Conservation (phyloP, 306 rosid genomes). For the Rosa rugosa region DNA sequence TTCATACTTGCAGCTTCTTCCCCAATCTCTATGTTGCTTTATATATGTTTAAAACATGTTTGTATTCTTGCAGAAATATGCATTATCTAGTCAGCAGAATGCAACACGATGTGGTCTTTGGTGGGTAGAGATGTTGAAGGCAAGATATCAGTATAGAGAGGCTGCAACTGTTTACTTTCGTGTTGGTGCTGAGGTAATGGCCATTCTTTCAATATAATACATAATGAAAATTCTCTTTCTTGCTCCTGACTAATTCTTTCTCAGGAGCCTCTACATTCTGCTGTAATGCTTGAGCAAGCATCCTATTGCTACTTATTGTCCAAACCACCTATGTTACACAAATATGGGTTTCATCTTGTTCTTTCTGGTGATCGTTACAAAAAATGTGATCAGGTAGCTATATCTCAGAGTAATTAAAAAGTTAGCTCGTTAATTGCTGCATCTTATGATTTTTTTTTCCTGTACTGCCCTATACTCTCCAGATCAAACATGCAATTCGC, state of each 20-base stretch:
- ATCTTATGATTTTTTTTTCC: conserved; percentile 9
- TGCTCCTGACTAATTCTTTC: conserved; percentile 33
- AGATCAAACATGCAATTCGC: conserved; percentile 96
- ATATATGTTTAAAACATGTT: neutral
- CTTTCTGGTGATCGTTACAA: conserved; percentile 98
- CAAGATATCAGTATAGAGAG: conserved; percentile 76
- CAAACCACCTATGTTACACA: conserved; percentile 90
- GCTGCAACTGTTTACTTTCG: conserved; percentile 94
- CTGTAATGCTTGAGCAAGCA: conserved; percentile 99
- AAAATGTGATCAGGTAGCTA: conserved; percentile 82
- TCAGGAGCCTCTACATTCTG: conserved; percentile 88
- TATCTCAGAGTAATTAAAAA: conserved; percentile 16
- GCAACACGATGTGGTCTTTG: conserved; percentile 92
- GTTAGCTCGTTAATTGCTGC: conserved; percentile 13
- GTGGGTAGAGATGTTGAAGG: conserved; percentile 95
- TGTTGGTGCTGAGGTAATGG: conserved; percentile 85
- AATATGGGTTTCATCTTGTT: conserved; percentile 98
- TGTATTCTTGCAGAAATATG: conserved; percentile 69
- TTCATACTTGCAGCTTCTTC: neutral
- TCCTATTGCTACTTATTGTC: conserved; percentile 87
- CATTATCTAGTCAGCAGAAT: conserved; percentile 75
- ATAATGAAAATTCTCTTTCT: conserved; percentile 27
- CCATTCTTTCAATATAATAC: conserved; percentile 1
- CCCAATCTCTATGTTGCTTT: neutral
- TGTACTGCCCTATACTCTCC: conserved; percentile 25